Evolutionary conservation across 495 filamentous ascomycete species (phyloP).

Genomic region (Annulohypoxylon stygium): DNA sequence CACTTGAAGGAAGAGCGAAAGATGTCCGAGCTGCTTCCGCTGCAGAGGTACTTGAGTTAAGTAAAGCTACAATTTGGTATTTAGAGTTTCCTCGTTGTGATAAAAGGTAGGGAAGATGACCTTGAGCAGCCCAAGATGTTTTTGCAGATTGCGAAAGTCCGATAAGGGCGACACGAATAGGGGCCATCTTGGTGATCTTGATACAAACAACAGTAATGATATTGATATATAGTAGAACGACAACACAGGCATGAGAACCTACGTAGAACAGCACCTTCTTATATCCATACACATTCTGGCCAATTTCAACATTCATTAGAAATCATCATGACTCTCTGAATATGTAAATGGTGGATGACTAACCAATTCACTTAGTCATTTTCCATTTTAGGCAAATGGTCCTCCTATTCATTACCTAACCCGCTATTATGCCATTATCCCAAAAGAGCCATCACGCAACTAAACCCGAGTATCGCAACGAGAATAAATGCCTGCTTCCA

Average conservation of each 20-base stretch:
- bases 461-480: constrained; percentile 14
- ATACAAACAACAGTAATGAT: background rate
- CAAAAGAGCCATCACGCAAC: constrained; percentile 21
- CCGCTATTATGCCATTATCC: background rate
- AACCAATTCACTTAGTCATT: background rate
- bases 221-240: background rate
- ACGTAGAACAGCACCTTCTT: background rate
- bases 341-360: background rate
- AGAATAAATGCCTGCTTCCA: constrained; percentile 19
- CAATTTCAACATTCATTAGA: background rate
- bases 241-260: background rate
- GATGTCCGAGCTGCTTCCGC: constrained; percentile 63
- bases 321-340: background rate
- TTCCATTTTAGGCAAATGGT: constrained; percentile 34
- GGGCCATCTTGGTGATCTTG: constrained; percentile 54
- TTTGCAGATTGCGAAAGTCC: constrained; percentile 65
- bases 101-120: constrained; percentile 70
- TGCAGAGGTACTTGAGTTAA: constrained; percentile 65
- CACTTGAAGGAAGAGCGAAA: constrained; percentile 58
- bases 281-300: background rate
- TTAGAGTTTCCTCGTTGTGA: constrained; percentile 54
- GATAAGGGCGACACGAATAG: constrained; percentile 68
- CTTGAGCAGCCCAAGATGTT: constrained; percentile 66
- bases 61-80: constrained; percentile 70
- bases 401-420: constrained; percentile 23